Base-by-base conservation (phyloP, 768 basidiomycete species). In the Jaapia argillacea region DNA sequence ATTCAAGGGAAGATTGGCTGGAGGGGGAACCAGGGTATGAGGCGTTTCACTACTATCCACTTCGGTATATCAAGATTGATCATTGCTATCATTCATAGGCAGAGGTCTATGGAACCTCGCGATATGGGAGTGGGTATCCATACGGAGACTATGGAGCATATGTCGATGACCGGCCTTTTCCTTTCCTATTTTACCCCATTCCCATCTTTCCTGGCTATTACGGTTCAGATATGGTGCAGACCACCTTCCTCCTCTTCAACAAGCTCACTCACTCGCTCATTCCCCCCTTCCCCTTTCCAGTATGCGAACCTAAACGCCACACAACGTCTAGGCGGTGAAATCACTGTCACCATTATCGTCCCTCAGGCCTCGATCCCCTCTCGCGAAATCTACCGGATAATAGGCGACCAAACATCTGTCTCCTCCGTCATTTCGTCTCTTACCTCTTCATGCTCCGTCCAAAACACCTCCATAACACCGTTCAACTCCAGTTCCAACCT, bases 71-170 rank as follows among this genome's bases (percentile, higher is more conserved):
- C 10, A 38, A 10, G 16, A 10, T n/a, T n/a, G 31, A 24, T 21
- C 18, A 7, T 6, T 7, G 6, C 13, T 22, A 27, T n/a, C n/a
- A n/a, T n/a, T n/a, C 12, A n/a, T 21, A 38, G 37, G 37, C 12
- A 7, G 10, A 38, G 22, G 21, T 38, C 7, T 10, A 10, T 7
- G 37, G 37, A 7, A 38, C 37, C 37, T 44, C 43, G 40, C 43
- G 36, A 25, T 44, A 40, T 39, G 43, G 43, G 5, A 44, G 43
- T 16, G 43, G 43, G 6, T 44, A 39, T 22, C 43, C 43, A 2
- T 44, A 44, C 36, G 43, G 43, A 20, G 43, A n/a, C 5, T 21
- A 13, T 39, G 43, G 43, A 5, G 24, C 18, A 7, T 44, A 20
- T 20, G 43, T 44, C 6, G 24, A 25, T 26, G 6, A 21, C 10